phyloP scores from a whole-genome alignment of 1,139 yeast genomes.

The Magnusiomyces sp. region DNA sequence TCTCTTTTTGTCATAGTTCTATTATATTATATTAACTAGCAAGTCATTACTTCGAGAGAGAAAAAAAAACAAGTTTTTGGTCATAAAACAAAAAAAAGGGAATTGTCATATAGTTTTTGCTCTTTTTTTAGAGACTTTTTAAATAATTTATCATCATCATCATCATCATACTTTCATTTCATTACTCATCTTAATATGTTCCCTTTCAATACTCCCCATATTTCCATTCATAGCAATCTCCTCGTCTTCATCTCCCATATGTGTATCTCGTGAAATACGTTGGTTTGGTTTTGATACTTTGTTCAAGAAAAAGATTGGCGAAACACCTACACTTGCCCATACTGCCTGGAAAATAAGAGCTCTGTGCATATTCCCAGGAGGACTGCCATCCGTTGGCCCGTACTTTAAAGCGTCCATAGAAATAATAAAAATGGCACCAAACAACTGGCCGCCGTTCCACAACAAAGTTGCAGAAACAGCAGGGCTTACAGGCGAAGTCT shows the following conservation, averaged over 20 bases:
- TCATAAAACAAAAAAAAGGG: too few relatives aligned
- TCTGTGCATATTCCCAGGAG: slow-evolving; percentile 30
- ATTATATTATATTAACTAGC: too few relatives aligned
- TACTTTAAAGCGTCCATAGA: slow-evolving; percentile 30
- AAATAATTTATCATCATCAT: too few relatives aligned
- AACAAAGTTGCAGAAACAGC: slow-evolving; percentile 28
- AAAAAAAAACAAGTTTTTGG: too few relatives aligned
- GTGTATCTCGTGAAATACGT: slow-evolving; percentile 20
- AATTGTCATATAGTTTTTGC: too few relatives aligned
- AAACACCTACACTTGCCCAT: slow-evolving; percentile 24
- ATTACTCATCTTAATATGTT: too few relatives aligned
- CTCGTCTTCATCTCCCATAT: background rate
- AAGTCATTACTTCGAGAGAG: too few relatives aligned
- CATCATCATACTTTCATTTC: too few relatives aligned
- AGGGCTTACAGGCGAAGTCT: slow-evolving; percentile 30
- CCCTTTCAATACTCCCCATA: too few relatives aligned
- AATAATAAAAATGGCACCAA: slow-evolving; percentile 32
- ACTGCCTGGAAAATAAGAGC: slow-evolving; percentile 31
- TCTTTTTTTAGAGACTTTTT: too few relatives aligned
- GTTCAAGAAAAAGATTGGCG: slow-evolving; percentile 20
- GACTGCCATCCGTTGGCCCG: slow-evolving; percentile 23
- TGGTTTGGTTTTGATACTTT: slow-evolving; percentile 14
- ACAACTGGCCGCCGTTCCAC: slow-evolving; percentile 32
- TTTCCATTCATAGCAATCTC: too few relatives aligned
- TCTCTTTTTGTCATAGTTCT: too few relatives aligned